Evolutionary conservation across 1,284 basidiomycete species (phyloP).

Genomic region (Xerocomus nothofagi): DNA sequence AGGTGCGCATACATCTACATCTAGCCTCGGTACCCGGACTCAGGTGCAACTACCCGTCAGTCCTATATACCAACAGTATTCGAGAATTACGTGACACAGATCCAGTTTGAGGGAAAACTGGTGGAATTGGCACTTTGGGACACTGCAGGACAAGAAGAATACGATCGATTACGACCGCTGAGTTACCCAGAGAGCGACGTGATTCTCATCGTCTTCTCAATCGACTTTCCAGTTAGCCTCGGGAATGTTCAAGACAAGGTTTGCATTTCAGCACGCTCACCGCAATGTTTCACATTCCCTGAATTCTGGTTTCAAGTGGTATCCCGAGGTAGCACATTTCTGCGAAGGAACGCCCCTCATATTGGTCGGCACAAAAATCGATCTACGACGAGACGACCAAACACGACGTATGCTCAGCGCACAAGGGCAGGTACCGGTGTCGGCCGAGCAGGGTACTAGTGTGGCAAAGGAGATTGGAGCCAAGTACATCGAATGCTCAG

Average conservation of each 20-base stretch:
- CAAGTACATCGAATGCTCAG: constrained; percentile 94
- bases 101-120: constrained; percentile 85
- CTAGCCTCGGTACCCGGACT: constrained; percentile 8
- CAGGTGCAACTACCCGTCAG: constrained; percentile 43
- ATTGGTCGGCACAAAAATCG: constrained; percentile 92
- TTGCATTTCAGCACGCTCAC: constrained; percentile 18
- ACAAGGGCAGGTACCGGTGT: constrained; percentile 86
- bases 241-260: constrained; percentile 95
- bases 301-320: constrained; percentile 67
- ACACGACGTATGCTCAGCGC: constrained; percentile 91
- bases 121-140: constrained; percentile 98
- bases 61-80: constrained; percentile 98
- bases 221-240: constrained; percentile 95
- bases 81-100: constrained; percentile 94
- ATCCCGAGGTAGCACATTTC: constrained; percentile 96
- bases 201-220: constrained; percentile 94
- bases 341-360: constrained; percentile 93
- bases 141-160: constrained; percentile 98
- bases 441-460: constrained; percentile 72
- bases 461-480: constrained; percentile 93
- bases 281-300: constrained; percentile 6
- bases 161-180: constrained; percentile 90
- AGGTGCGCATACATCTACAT: constrained; percentile 55
- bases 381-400: constrained; percentile 85
- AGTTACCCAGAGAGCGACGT: constrained; percentile 97